A percentile compares a stretch with the other conserved stretches of the same genome.
Evolutionary conservation across 1,284 basidiomycete species (phyloP).

Genomic region (Ceratobasidium sp.): DNA sequence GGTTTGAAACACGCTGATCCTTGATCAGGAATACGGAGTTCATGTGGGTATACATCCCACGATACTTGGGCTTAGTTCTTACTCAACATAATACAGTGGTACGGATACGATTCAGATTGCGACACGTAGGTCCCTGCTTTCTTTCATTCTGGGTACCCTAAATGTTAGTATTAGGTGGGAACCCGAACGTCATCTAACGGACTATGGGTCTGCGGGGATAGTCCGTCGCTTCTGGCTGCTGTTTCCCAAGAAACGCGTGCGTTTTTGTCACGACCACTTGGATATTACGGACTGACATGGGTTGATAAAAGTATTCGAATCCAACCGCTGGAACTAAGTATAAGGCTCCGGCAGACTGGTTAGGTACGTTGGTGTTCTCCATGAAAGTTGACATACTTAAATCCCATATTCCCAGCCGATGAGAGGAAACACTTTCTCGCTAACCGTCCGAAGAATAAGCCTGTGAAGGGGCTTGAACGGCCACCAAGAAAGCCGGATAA

Average conservation of each 20-base stretch:
- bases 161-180: constrained; percentile 19
- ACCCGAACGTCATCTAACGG: constrained; percentile 19
- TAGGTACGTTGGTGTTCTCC: neutral
- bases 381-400: neutral
- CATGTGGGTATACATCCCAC: constrained; percentile 8
- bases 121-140: constrained; percentile 12
- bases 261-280: neutral
- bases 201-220: constrained; percentile 16
- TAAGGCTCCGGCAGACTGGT: neutral
- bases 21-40: constrained; percentile 19
- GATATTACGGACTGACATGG: neutral
- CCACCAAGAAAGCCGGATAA: neutral
- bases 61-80: neutral
- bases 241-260: constrained; percentile 18
- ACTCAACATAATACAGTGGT: constrained; percentile 5
- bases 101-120: neutral
- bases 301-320: neutral
- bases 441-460: constrained; percentile 4
- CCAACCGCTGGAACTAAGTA: constrained; percentile 1
- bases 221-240: constrained; percentile 28
- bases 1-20: neutral
- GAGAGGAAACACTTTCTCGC: constrained; percentile 21
- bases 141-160: neutral
- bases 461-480: constrained; percentile 8
- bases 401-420: neutral